Conservation (phyloP, 139 green algal genomes). For the Tetradesmus lagerheimii region DNA sequence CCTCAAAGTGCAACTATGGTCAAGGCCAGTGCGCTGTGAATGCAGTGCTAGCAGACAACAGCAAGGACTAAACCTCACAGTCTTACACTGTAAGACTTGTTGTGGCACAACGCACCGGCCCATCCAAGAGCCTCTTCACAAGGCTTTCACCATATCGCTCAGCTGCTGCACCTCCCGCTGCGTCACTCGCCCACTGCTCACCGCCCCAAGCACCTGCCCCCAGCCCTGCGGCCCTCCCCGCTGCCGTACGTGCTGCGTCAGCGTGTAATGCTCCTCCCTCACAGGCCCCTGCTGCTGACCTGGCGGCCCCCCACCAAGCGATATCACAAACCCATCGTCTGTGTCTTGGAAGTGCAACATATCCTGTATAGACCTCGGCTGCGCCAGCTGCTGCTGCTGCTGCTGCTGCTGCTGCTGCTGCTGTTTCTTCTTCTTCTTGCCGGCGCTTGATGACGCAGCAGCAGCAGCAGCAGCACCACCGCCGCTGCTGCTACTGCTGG, state of each 20-base stretch:
- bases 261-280: background rate
- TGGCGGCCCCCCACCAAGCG: background rate
- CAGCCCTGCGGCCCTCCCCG: background rate
- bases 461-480: background rate
- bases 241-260: background rate
- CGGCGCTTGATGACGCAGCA: background rate
- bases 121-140: background rate
- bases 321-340: background rate
- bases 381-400: background rate
- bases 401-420: conserved; percentile 16
- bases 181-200: background rate
- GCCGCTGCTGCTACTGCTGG: background rate
- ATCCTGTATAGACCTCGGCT: background rate
- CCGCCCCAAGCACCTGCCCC: background rate
- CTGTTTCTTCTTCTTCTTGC: background rate
- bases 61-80: no score
- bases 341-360: background rate
- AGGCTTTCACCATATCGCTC: background rate
- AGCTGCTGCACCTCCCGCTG: background rate
- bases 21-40: no score
- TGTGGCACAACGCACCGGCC: no score
- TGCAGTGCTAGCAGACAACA: no score
- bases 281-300: background rate
- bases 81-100: no score
- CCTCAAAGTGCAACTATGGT: no score